Base-by-base conservation (phyloP, 106 monocot genomes). In the Dioscorea alata region DNA sequence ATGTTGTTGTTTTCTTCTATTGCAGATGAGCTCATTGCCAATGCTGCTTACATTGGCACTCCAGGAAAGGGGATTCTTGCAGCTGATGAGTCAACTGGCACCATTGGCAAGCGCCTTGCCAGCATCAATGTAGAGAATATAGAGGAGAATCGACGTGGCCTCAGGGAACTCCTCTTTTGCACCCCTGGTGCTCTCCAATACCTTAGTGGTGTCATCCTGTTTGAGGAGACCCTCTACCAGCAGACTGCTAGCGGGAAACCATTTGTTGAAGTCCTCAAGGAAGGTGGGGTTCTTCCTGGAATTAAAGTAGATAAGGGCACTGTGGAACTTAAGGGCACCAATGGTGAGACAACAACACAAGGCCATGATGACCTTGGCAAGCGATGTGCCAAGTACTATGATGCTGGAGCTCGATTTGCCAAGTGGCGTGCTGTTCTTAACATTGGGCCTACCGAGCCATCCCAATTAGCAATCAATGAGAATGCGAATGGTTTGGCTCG, bases 291-390 rank as follows among this genome's bases (percentile, higher is more conserved):
- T 49, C 83, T 83, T 25, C 83, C 83, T 23, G 78, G 83, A 13
- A 79, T 83, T 67, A 83, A 79, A 68, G 83, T 83, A 0, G 83
- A 83, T 79, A 83, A 83, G 78, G 78, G 83, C 51, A 79, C 79
- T 13, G 66, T 83, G 4, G 75, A 83, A 35, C 75, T 83, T 13
- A 67, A 67, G 1, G 79, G 79, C 8, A 83, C 82, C 70, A 79
- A 83, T 15, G 83, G 72, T 17, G 83, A 83, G 68, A 83, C 83
- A 33, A 83, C 78, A 42, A 79, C 83, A 5, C 78, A 78, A 51
- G 83, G 83, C n/a, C 83, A 61, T 15, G 83, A 83, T 31, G 83
- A 83, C 60, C 78, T 83, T 24, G 83, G 78, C 62, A 83, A 83
- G 68, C 78, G 79, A 21, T 83, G 79, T 19, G 79, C 83, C 4